Conservation (phyloP, 371 early-diverging fungal genomes). For the Saksenaea vasiformis region DNA sequence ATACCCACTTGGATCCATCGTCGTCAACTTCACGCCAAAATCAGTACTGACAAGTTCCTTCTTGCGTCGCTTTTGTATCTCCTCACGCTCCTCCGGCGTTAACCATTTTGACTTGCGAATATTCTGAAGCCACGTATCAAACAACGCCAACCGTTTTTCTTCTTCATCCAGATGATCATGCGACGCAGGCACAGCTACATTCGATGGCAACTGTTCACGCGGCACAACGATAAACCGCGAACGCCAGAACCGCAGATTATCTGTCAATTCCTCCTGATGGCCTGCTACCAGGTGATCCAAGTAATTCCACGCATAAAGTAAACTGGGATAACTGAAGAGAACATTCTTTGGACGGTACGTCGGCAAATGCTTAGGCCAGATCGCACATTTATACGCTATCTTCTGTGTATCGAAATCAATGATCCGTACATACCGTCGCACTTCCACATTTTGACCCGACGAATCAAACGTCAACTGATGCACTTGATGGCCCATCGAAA, state of each 20-base stretch:
- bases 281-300: constrained; percentile 88
- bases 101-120: constrained; percentile 64
- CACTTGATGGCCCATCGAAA: constrained; percentile 85
- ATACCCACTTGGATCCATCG: constrained; percentile 52
- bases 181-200: constrained; percentile 20
- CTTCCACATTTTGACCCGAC: constrained; percentile 77
- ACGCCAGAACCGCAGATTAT: constrained; percentile 83
- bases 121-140: constrained; percentile 82
- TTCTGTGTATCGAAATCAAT: constrained; percentile 58
- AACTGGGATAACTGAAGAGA: constrained; percentile 74
- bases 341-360: constrained; percentile 61
- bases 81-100: constrained; percentile 49
- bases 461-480: constrained; percentile 78
- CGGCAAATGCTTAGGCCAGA: constrained; percentile 83
- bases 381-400: constrained; percentile 74
- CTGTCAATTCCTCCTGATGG: constrained; percentile 81
- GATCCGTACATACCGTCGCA: constrained; percentile 85
- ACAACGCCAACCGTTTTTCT: constrained; percentile 85
- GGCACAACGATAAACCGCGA: constrained; percentile 92
- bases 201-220: constrained; percentile 62
- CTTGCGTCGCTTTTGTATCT: constrained; percentile 44
- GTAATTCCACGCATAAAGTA: constrained; percentile 93
- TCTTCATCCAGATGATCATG: constrained; percentile 82
- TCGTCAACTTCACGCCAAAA: constrained; percentile 43
- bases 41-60: constrained; percentile 41